Evolutionary conservation across 2,329 filamentous ascomycete genomes (phyloP).

Genomic region (Talaromyces sp.): DNA sequence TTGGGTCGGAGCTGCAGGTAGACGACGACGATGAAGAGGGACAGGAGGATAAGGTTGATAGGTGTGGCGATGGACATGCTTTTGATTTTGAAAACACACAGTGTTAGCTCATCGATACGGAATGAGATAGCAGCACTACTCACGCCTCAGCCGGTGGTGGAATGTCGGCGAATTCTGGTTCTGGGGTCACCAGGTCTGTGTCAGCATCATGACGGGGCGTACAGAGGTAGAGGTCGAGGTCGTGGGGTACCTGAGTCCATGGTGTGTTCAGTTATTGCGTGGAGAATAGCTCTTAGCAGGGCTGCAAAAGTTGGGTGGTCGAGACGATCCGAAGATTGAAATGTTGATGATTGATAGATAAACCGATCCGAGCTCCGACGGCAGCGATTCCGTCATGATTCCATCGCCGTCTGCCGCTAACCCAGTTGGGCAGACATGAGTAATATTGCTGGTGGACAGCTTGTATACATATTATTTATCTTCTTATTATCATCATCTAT

Average conservation of each 20-base stretch:
- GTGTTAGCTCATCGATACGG: constrained; percentile 6
- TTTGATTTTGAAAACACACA: not conserved
- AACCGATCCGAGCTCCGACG: not conserved
- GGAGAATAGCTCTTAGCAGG: not conserved
- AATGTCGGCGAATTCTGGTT: constrained; percentile 19
- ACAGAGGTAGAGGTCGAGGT: not conserved
- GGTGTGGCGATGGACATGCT: constrained; percentile 54
- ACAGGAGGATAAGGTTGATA: constrained; percentile 57
- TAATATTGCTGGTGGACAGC: no score
- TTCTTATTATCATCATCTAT: no score
- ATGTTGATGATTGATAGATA: not conserved
- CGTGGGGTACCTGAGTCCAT: constrained; percentile 8
- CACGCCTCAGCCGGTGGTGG: constrained; percentile 32
- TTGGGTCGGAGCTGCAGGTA: constrained; percentile 55
- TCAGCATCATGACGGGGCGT: not conserved
- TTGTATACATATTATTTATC: no score
- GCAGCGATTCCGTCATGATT: not conserved
- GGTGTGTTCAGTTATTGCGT: not conserved
- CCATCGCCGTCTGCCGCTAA: not conserved
- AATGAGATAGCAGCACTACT: constrained; percentile 13
- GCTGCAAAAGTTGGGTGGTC: not conserved
- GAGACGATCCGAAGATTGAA: not conserved
- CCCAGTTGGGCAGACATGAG: not conserved
- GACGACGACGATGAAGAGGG: constrained; percentile 51
- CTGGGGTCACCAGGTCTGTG: constrained; percentile 13